A percentile compares a stretch with the other conserved stretches of the same genome.
These are phyloP conservation scores for Amanita fuliginea DNA, from an alignment of 768 basidiomycete species.

Conservation along the genomic window DNA sequence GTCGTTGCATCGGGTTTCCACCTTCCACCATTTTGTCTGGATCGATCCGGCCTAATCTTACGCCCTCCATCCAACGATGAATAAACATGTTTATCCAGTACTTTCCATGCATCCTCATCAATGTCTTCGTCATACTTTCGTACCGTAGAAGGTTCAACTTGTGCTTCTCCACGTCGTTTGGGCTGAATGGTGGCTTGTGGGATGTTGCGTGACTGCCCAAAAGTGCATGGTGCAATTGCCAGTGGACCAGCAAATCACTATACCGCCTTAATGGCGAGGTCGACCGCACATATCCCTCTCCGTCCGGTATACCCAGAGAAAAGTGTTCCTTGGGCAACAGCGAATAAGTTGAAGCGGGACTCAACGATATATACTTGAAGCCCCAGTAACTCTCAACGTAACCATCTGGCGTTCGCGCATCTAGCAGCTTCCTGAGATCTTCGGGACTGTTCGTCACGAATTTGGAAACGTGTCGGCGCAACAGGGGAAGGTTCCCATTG, in stretches of 20 bases:
- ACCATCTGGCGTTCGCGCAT: conserved; percentile 33
- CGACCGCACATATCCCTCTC: conserved; percentile 72
- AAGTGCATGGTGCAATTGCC: conserved; percentile 84
- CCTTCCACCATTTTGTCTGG: conserved; percentile 7
- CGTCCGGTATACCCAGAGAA: conserved; percentile 53
- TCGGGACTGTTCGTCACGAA: conserved; percentile 19
- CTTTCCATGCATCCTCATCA: conserved; percentile 14
- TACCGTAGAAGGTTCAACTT: conserved; percentile 23
- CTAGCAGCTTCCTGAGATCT: conserved; percentile 33
- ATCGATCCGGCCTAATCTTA: conserved; percentile 9
- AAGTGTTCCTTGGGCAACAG: conserved; percentile 54
- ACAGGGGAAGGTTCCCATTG: conserved; percentile 38
- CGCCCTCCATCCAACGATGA: conserved; percentile 25
- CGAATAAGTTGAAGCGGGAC: conserved; percentile 30
- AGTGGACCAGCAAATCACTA: conserved; percentile 73
- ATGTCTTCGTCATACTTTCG: conserved; percentile 7
- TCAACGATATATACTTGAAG: conserved; percentile 20
- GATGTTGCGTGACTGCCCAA: conserved; percentile 24
- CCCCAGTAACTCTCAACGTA: conserved; percentile 28
- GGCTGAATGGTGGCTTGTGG: conserved; percentile 29
- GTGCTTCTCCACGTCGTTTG: conserved; percentile 33
- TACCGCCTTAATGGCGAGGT: conserved; percentile 88
- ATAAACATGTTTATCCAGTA: conserved; percentile 28
- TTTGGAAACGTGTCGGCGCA: conserved; percentile 42
- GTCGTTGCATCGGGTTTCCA: conserved; percentile 14